Base-by-base conservation (phyloP, 2,329 filamentous ascomycete species). In the Fusarium proliferatum region DNA sequence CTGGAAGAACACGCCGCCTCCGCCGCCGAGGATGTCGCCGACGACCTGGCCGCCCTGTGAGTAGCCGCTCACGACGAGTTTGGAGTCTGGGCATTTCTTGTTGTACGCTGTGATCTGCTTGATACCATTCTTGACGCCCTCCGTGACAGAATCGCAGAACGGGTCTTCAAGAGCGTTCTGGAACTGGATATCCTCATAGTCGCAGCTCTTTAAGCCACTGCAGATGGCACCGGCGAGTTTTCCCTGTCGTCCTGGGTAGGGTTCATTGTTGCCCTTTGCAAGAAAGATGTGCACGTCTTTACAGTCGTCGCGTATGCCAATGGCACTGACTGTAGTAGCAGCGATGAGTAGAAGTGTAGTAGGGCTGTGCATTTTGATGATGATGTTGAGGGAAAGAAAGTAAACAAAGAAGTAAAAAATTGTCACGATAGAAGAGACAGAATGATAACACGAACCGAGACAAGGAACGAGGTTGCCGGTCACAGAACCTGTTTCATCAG, bases 101-200 rank as follows among this genome's bases (percentile, higher is more conserved):
- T 67, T 67, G 45, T 67, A 67, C 12, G 45, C 62, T 5, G 64
- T 67, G 52, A 67, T 67, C 23, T 67, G 64, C 52, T 67, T 67
- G 21, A 67, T 67, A 7, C 64, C 64, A 9, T 67, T 67, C 62
- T 45, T 28, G 5, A 67, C 64, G 5, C 64, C 64, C 34, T 67
- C 62, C 0, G 63, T 67, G 34, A 67, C 64, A 12, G 64, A 67
- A n/a, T 61, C 34, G 39, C 64, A 67, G 36, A 19, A 67, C 1
- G 64, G 64, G 2, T 64, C 64, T 42, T 51, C 45, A 2, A 67
- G 53, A 11, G 52, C 52, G 16, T 67, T 67, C n/a, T 67, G 45
- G 39, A 67, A 67, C n/a, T 46, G 38, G 26, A 67, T 67, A 3
- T 67, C 53, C 13, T 67, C 64, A n/a, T 67, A 67, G 4, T 67